Evolutionary conservation across 192 early-diverging fungal species (phyloP).

Genomic region (Glomus cerebriforme): DNA sequence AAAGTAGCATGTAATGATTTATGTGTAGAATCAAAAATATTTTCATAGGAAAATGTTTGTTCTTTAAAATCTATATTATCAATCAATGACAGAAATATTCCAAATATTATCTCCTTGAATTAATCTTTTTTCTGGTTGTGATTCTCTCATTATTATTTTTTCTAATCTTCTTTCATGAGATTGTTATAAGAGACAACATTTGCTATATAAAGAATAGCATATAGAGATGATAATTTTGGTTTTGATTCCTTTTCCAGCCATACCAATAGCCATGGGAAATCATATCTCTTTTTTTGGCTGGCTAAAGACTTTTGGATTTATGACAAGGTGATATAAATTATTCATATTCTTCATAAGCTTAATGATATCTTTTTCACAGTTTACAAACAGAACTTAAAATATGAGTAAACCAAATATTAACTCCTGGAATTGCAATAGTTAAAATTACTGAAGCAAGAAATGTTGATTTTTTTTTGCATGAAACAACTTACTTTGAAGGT

Average conservation of each 20-base stretch:
- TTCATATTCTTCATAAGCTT: background rate
- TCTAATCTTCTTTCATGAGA: background rate
- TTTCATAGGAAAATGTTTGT: too few relatives aligned
- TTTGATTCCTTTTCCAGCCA: background rate
- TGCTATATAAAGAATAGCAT: background rate
- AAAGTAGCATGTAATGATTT: too few relatives aligned
- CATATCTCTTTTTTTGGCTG: background rate
- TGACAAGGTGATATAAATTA: background rate
- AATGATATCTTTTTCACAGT: background rate
- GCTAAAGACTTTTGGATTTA: background rate
- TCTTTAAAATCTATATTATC: too few relatives aligned
- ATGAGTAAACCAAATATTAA: slow-evolving; percentile 6
- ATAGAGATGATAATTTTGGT: background rate
- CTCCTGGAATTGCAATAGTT: background rate
- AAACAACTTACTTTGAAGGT: too few relatives aligned
- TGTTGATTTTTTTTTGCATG: background rate
- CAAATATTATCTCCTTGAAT: too few relatives aligned
- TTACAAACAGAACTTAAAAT: background rate
- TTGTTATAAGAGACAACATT: slow-evolving; percentile 1
- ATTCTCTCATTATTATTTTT: too few relatives aligned
- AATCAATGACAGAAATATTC: too few relatives aligned
- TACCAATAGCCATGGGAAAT: background rate
- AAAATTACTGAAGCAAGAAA: too few relatives aligned
- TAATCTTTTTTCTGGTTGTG: too few relatives aligned
- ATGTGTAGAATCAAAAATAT: too few relatives aligned